Evolutionary conservation across 2,329 filamentous ascomycete genomes (phyloP).

Genomic region (Botryotinia calthae): DNA sequence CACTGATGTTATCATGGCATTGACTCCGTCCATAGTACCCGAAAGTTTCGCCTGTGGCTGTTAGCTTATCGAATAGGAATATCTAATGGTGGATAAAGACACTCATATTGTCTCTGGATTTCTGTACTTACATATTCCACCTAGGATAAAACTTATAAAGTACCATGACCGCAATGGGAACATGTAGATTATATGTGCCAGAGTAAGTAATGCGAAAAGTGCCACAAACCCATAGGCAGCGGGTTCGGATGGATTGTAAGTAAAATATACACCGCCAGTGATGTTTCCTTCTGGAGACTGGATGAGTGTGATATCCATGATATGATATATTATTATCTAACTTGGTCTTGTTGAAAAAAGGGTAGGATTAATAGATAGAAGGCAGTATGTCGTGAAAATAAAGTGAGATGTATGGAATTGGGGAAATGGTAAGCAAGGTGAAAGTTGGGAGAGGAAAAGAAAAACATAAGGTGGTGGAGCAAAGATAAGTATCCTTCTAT

Average conservation of each 20-base stretch:
- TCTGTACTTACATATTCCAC: conserved; percentile 23
- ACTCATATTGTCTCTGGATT: background rate
- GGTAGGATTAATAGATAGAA: background rate
- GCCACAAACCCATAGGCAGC: conserved; percentile 26
- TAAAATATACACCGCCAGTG: background rate
- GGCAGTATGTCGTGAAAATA: background rate
- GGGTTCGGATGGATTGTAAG: conserved; percentile 23
- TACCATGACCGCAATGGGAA: conserved; percentile 25
- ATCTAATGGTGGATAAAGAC: background rate
- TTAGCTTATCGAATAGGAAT: background rate
- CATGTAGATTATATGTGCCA: conserved; percentile 25
- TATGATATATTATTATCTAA: background rate
- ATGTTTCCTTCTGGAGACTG: background rate
- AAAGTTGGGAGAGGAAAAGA: background rate
- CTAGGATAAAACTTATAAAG: conserved; percentile 27
- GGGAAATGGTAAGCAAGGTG: background rate
- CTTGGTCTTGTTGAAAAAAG: background rate
- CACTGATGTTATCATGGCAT: background rate
- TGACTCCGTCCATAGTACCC: conserved; percentile 23
- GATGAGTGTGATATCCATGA: background rate
- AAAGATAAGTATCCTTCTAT: background rate
- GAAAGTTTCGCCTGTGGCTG: conserved; percentile 22
- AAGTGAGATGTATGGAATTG: background rate
- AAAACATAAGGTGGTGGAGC: background rate
- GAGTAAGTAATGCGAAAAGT: conserved; percentile 23